Evolutionary conservation across 1,284 basidiomycete species (phyloP), one percentile per base, ranked within the genome.

Genomic region (Puccinia sorghi): DNA sequence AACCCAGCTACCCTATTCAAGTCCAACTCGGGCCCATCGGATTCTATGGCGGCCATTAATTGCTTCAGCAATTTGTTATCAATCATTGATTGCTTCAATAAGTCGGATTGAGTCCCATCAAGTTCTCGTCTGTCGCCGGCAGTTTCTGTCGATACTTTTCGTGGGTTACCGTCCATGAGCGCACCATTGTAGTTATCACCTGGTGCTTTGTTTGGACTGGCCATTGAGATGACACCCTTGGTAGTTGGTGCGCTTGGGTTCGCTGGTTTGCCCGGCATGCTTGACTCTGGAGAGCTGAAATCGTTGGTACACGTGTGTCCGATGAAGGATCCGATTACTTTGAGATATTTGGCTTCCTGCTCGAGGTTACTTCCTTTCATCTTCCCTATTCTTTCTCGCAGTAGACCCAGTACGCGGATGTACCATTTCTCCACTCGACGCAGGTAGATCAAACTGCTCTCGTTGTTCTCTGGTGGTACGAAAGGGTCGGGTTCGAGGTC

Each of bases 371-470:
- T 81, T 2, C 81, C 82, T 59, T 81, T 67, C 32, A 82, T 80
- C 32, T 72, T 67, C 48, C 80, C 79, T 11, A 82, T 72, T 56
- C 83, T 73, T 43, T 83, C 75, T 46, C 71, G 43, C 41, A 95
- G 88, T 71, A 95, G 83, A 79, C 88, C 87, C 82, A 93, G 90
- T 85, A 92, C 89, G 79, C 93, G 87, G 72, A 88, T 84, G 83
- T 96, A 90, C 94, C 94, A 97, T 81, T 89, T 84, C 82, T 89
- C 90, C 84, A 95, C 84, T 82, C 93, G 87, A 80, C 91, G 87
- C 81, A 97, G 85, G 81, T 89, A 88, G 61, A 93, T 87, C 81
- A 95, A 85, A 61, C 64, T 67, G 46, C 79, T 63, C 48, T 57
- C 27, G 71, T 79, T 22, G 39, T 82, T 80, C 27, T 79, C 80